Base-by-base conservation (phyloP, 2,329 filamentous ascomycete species). In the Phialophora chinensis region DNA sequence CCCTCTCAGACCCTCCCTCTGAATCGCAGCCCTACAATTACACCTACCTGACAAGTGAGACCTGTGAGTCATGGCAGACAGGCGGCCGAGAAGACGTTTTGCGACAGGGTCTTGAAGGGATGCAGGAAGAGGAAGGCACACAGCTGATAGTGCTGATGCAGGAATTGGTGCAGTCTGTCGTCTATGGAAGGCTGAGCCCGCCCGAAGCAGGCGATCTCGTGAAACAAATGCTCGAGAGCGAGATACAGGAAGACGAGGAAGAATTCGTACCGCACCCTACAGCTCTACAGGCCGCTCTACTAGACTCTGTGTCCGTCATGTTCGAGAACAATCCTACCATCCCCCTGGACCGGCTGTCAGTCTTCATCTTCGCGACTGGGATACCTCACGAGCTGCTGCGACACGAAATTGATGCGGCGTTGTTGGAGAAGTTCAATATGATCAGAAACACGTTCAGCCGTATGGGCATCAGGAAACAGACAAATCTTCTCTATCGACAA, bases 401-500 rank as follows among this genome's bases (percentile, higher is more conserved):
- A 63, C 86, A 90, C 67, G 87, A 93, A 69, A 85, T 99, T n/a
- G 95, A 99, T 72, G 87, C 88, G 5, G 84, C 88, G 20, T 80
- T 96, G 8, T 82, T 98, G 11, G 87, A 91, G 73, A 85, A 90
- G 31, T 81, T 97, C 14, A 90, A 91, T 10, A 83, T 99, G 52
- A 91, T 97, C 57, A 87, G 93, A 58, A 88, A 90, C n/a, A 94
- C 90, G 5, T 99, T 98, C 77, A 84, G 86, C 65, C 90, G 90
- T 71, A 88, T 95, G 75, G 90, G 90, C 17, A 93, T 97, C 71
- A 89, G 94, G 63, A 93, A 96, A 75, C 91, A 93, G 57, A 99
- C 95, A 7, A 96, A 97, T 73, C 84, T 95, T 4, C 85, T 99
- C 0, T 99, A 99, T 77, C 90, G 93, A 67, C 95, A 98, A 79